Percentiles rank a stretch among this genome's conserved stretches.
phyloP scores from a whole-genome alignment of 2,329 filamentous ascomycete species.

The Cercospora brassicicola region DNA sequence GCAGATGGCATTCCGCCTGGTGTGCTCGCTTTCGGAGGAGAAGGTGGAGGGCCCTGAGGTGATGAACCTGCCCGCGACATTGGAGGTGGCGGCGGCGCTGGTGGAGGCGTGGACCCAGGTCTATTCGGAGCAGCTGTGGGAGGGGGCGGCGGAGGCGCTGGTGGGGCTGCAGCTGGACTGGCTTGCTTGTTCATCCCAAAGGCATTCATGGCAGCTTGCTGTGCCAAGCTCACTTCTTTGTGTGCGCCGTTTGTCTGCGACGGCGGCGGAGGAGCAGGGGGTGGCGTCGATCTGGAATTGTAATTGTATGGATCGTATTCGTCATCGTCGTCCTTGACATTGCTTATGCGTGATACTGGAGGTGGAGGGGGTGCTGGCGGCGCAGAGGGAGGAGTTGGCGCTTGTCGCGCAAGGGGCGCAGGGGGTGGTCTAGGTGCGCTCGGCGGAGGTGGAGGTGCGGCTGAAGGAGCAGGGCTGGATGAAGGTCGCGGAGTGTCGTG shows the following conservation, averaged over 20 bases:
- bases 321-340: constrained; percentile 23
- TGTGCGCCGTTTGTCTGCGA: constrained; percentile 42
- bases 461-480: constrained; percentile 65
- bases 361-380: constrained; percentile 47
- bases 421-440: constrained; percentile 43
- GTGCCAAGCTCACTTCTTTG: constrained; percentile 52
- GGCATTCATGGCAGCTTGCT: constrained; percentile 60
- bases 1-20: constrained; percentile 33
- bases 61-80: constrained; percentile 18
- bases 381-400: constrained; percentile 46
- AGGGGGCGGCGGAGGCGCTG: constrained; percentile 41
- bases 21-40: constrained; percentile 34
- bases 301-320: constrained; percentile 30
- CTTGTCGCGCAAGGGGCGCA: constrained; percentile 21
- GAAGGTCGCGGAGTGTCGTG: constrained; percentile 43
- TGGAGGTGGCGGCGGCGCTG: constrained; percentile 48
- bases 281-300: constrained; percentile 41
- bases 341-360: constrained; percentile 18
- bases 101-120: constrained; percentile 38
- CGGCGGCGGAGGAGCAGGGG: constrained; percentile 57
- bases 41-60: constrained; percentile 37
- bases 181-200: constrained; percentile 46
- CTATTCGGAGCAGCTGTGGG: constrained; percentile 37
- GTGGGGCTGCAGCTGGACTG: constrained; percentile 38
- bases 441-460: constrained; percentile 45